Base-by-base conservation (phyloP, 768 basidiomycete species). In the Mycena crocata region DNA sequence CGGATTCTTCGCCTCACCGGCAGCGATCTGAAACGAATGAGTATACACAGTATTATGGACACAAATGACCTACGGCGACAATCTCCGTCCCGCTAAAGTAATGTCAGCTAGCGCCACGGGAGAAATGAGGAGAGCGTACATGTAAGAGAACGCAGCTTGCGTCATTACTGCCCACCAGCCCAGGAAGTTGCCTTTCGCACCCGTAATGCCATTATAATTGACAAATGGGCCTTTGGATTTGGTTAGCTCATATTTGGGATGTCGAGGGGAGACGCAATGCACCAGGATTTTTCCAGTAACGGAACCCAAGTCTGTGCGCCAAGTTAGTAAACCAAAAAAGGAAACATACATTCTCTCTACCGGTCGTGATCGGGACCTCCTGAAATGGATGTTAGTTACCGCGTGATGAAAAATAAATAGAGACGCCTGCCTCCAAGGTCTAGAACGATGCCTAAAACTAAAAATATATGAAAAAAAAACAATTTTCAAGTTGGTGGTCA, bases 1-100 rank as follows among this genome's bases (percentile, higher is more conserved):
- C 8, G 95, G 95, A 79, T 96, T 96, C 79, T 92, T 94, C 0
- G 94, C 91, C 77, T 95, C 94, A n/a, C 91, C 94, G 28, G 93
- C 93, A 64, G 94, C 93, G 71, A 92, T 92, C 91, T 93, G 71
- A 46, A 39, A 39, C 52, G 40, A n/a, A n/a, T 32, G 40, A 62
- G 37, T 73, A 60, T 71, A 50, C 23, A 34, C 39, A 32, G 21
- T 40, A 24, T 5, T 10, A 24, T 23, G 37, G 19, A 49, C 12
- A 42, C 31, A 34, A 15, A 21, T 46, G 52, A 59, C 65, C 72
- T 81, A 93, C 91, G 31, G 93, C 94, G 44, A 97, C 95, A 74
- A 97, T 95, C 78, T 98, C 96, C 8, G 95, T 96, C 19, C 96
- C 96, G 65, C 96, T 95, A 77, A 12, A 48, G 4, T 19, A 14